Evolutionary conservation across 495 filamentous ascomycete genomes (phyloP), one percentile per base, ranked within the genome.

Genomic region (Parachaetomium inaequale): DNA sequence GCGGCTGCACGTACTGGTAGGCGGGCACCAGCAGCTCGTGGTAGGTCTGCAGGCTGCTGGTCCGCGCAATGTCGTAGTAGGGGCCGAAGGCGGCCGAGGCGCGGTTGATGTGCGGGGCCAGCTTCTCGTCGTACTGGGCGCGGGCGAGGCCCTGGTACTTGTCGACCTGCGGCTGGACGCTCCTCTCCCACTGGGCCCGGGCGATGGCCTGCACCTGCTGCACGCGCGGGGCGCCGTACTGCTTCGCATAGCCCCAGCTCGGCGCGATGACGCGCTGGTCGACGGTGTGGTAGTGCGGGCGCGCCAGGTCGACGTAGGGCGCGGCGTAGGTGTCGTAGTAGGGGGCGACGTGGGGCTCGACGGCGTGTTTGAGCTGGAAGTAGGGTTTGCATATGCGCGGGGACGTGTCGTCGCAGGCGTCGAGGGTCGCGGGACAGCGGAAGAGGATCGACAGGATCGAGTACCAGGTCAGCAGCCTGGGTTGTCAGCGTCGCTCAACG

Each of bases 281-380:
- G 63, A 92, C 71, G 2, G 79, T 77, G 14, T 85, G 66, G 64
- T 89, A 85, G 71, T 96, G 95, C 0, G 92, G 92, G 34, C 84
- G 83, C 28, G 82, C 88, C 26, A 82, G 68, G n/a, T 92, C 84
- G 52, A 96, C 84, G 66, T 96, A 91, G 14, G 89, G 91, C 2
- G 88, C 88, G 7, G 87, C 87, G 67, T 96, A 96, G 34, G 81
- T 69, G 62, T 93, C 78, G 71, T 96, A 98, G 76, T 96, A 97
- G 25, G 95, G 95, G 49, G 85, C 79, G 36, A 95, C 65, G 70
- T 94, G 87, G 8, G 95, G 94, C 29, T 83, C 74, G 50, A 91
- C 75, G 42, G 87, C 80, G 3, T 87, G 82, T 59, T 86, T 86
- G 55, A 85, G 76, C 52, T 86, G 79, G 55, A 96, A 83, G 70